Conservation (phyloP, 371 early-diverging fungal genomes). For the Coemansia sp. region DNA sequence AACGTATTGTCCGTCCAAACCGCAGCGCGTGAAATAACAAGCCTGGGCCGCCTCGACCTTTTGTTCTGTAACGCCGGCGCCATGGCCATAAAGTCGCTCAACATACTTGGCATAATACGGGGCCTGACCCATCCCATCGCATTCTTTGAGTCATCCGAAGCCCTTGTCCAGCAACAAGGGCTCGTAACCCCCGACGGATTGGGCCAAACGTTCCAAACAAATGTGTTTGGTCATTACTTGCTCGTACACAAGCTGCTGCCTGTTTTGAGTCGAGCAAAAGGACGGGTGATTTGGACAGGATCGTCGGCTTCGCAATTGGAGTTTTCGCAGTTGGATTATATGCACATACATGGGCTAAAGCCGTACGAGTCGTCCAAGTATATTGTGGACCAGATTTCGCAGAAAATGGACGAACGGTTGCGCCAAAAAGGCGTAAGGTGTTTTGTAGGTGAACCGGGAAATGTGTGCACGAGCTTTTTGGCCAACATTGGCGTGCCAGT, state of each 20-base stretch:
- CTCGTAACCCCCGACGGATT: slow-evolving; percentile 63
- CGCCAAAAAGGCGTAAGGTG: slow-evolving; percentile 48
- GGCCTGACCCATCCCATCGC: slow-evolving; percentile 60
- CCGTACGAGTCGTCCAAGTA: slow-evolving; percentile 83
- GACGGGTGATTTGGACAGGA: slow-evolving; percentile 82
- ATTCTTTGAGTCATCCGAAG: slow-evolving; percentile 67
- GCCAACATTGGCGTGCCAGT: slow-evolving; percentile 29
- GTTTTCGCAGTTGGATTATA: slow-evolving; percentile 67
- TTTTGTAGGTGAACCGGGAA: slow-evolving; percentile 69
- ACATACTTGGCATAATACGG: slow-evolving; percentile 52
- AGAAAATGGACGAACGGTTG: slow-evolving; percentile 53
- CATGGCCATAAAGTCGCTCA: slow-evolving; percentile 59
- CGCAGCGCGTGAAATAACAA: slow-evolving; percentile 21
- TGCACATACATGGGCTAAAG: slow-evolving; percentile 58
- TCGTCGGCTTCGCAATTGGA: slow-evolving; percentile 62
- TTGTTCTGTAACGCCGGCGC: slow-evolving; percentile 85
- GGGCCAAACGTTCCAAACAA: slow-evolving; percentile 76
- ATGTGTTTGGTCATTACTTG: slow-evolving; percentile 86
- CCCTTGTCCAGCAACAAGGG: slow-evolving; percentile 63
- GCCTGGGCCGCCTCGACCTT: slow-evolving; percentile 60
- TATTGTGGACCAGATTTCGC: slow-evolving; percentile 64
- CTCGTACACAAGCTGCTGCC: slow-evolving; percentile 64
- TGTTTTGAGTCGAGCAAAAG: slow-evolving; percentile 50
- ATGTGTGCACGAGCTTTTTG: slow-evolving; percentile 66
- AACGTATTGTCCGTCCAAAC: slow-evolving; percentile 55